Evolutionary conservation across 352 stramenopile species (phyloP), one percentile per base, ranked within the genome.

Genomic region (Phytophthora pluvialis): DNA sequence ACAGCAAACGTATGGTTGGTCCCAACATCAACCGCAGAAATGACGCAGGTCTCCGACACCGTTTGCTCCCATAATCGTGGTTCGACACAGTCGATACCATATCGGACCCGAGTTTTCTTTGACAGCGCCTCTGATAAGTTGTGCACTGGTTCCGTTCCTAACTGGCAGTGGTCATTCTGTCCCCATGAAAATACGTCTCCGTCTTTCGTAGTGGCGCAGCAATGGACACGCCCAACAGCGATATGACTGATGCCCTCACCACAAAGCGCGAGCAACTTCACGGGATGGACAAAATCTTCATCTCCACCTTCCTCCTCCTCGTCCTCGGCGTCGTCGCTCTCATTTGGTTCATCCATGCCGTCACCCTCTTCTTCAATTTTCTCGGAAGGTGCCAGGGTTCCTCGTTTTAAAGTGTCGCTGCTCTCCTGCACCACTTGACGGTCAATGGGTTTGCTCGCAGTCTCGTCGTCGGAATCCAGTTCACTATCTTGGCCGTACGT

Each of bases 131-230:
- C 78, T 1, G 77, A 75, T 3, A 94, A 36, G 53, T 81, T 83
- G 48, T 95, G 85, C 0, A 75, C 48, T 10, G 81, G 77, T 45
- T 94, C 86, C 12, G 83, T 72, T 5, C 86, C 86, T 3, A 94
- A 59, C 43, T 95, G 87, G 29, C 82, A 92, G 59, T 93, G 87
- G 49, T 93, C 82, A 45, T 94, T 95, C 16, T 93, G 83, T 7
- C 87, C 87, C 87, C 87, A 95, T 16, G 87, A 91, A 52, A 89
- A 95, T 3, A 94, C 81, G 49, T 94, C 87, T 33, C 87, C 85
- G 13, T 91, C 84, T 59, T 90, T 93, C 1, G 87, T 93, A 18
- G 68, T 76, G 3, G 83, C 87, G 40, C 75, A 89, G 52, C 87
- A 95, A 64, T 95, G 87, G 5, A 86, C 77, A 31, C 87, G 71